Conservation (phyloP, 257 asterid species). For the Solanum virginianum region DNA sequence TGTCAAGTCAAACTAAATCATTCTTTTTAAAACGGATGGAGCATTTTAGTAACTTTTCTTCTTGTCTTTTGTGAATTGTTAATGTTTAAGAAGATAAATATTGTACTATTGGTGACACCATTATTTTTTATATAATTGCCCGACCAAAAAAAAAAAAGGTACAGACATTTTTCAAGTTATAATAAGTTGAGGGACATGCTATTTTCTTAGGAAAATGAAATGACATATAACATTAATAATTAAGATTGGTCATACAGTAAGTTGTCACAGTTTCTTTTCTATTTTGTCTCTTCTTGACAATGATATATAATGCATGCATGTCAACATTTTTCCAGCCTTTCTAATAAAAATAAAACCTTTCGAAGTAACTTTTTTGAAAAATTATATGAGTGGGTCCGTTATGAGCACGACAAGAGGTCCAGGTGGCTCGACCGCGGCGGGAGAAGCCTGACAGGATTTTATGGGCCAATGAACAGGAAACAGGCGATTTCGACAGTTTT, state of each 20-base stretch:
- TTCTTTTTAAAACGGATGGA: too few species aligned
- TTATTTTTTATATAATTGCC: not conserved
- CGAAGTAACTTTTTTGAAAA: too few species aligned
- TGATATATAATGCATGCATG: not conserved
- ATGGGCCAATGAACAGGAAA: too few species aligned
- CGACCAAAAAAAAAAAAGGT: not conserved
- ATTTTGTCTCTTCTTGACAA: not conserved
- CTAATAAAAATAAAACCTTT: not conserved
- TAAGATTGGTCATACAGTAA: not conserved
- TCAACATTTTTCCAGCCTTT: not conserved
- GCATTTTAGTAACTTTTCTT: too few species aligned
- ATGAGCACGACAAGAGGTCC: too few species aligned
- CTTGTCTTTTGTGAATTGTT: not conserved
- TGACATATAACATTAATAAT: not conserved
- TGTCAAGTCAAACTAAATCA: fast-evolving
- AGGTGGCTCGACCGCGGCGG: fast-evolving
- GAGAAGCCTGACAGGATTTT: too few species aligned
- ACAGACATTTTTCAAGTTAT: not conserved
- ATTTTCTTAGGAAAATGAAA: not conserved
- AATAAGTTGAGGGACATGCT: not conserved
- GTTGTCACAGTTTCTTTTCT: not conserved
- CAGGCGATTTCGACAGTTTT: too few species aligned
- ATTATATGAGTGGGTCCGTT: too few species aligned
- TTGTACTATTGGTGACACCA: not conserved
- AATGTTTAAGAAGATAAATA: not conserved